Percentiles rank a stretch among this genome's conserved stretches.
Conservation (phyloP, 1,284 basidiomycete genomes). For the Tylopilus sp. region DNA sequence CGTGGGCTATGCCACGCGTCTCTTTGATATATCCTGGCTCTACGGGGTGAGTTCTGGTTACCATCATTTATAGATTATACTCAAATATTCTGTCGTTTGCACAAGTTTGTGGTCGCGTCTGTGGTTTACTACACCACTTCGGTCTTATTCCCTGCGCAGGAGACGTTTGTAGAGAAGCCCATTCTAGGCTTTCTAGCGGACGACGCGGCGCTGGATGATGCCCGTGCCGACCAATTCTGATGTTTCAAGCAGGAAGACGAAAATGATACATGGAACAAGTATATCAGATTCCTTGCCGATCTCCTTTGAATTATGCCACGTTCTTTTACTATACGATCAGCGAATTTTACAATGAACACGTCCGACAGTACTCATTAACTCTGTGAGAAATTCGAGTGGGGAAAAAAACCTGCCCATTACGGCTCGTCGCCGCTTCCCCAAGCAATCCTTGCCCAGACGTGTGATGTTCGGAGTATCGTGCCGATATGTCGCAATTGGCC, state of each 20-base stretch:
- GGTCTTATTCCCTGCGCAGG: constrained; percentile 63
- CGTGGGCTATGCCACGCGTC: constrained; percentile 61
- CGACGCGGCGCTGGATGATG: constrained; percentile 8
- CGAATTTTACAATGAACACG: not conserved
- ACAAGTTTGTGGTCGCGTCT: constrained; percentile 54
- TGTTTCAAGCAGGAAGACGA: not conserved
- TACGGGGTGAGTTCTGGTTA: constrained; percentile 65
- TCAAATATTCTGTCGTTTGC: constrained; percentile 40
- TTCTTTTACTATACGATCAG: constrained; percentile 8
- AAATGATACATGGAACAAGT: constrained; percentile 11
- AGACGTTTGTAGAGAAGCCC: constrained; percentile 65
- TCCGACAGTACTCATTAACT: too few species aligned
- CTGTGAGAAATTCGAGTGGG: not conserved
- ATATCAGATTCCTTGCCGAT: constrained; percentile 20
- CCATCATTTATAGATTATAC: constrained; percentile 3
- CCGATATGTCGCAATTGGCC: too few species aligned
- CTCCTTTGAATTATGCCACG: constrained; percentile 7
- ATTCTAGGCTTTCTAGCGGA: constrained; percentile 40
- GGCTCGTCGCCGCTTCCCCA: constrained; percentile 20
- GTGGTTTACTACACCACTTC: constrained; percentile 65
- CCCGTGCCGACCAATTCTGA: constrained; percentile 6
- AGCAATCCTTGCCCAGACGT: too few species aligned
- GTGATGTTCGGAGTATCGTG: too few species aligned
- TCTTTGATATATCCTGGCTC: constrained; percentile 78
- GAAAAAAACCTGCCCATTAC: not conserved